These are phyloP conservation scores for Talaromyces sp. DNA, from an alignment of 2,329 filamentous ascomycete genomes.

Conservation along the genomic window DNA sequence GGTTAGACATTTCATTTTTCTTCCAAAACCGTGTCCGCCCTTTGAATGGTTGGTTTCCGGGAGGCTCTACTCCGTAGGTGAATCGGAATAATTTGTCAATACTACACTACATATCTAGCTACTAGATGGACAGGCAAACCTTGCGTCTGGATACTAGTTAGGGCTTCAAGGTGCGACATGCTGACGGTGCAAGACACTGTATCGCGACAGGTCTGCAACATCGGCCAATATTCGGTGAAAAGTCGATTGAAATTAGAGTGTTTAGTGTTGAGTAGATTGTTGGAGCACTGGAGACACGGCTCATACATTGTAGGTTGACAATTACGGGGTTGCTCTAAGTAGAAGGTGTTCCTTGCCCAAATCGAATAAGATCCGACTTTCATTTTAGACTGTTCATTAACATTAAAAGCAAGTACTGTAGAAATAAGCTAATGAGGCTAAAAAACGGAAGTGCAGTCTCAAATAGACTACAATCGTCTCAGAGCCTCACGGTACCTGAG, in stretches of 20 bases:
- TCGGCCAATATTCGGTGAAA: constrained; percentile 4
- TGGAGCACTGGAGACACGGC: neutral
- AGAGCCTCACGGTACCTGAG: constrained; percentile 5
- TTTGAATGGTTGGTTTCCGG: neutral
- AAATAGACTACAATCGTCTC: neutral
- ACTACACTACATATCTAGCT: neutral
- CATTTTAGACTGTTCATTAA: neutral
- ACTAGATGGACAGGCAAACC: neutral
- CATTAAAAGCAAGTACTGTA: neutral
- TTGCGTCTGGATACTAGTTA: neutral
- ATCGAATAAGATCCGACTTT: neutral
- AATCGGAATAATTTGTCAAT: neutral
- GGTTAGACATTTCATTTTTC: too few relatives aligned
- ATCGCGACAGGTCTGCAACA: constrained; percentile 1
- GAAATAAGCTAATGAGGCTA: neutral
- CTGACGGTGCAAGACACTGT: neutral
- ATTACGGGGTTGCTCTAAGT: neutral
- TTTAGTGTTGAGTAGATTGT: neutral
- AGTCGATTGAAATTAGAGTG: neutral
- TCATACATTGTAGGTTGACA: neutral
- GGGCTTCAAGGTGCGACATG: neutral
- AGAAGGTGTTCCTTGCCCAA: neutral
- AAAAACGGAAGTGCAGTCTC: neutral
- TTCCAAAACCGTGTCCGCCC: neutral
- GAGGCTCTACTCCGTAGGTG: neutral